Conservation (phyloP, 2,329 filamentous ascomycete species). For the Chaetomium globosum region DNA sequence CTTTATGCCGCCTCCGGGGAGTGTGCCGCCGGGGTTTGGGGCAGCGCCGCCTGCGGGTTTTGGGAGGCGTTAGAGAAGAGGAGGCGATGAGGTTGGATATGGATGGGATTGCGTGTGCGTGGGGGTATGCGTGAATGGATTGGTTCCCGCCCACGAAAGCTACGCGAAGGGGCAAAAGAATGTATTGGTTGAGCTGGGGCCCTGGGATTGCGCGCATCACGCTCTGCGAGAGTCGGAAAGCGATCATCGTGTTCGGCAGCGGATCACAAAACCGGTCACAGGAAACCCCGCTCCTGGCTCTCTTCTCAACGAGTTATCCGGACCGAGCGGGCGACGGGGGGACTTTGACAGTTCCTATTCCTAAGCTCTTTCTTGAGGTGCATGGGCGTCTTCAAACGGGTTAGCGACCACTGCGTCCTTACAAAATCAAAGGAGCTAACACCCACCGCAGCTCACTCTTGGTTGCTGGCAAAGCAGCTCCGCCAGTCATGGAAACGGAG, state of each 20-base stretch:
- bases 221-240: not conserved
- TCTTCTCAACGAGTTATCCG: not conserved
- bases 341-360: not conserved
- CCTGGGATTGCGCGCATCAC: not conserved
- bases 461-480: too few relatives aligned
- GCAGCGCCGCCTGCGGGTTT: constrained; percentile 38
- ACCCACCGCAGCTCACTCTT: too few relatives aligned
- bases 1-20: constrained; percentile 7
- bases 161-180: not conserved
- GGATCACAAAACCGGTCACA: not conserved
- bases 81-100: too few relatives aligned
- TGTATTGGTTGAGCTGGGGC: not conserved
- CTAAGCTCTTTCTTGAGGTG: not conserved
- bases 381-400: not conserved
- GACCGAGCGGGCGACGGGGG: too few relatives aligned
- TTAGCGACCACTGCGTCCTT: not conserved
- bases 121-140: not conserved
- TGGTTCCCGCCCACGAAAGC: not conserved
- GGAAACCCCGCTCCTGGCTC: not conserved
- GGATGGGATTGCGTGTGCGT: not conserved
- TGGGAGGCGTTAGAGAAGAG: constrained; percentile 33
- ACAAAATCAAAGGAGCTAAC: not conserved
- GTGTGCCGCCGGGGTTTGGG: constrained; percentile 36
- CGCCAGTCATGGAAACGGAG: not conserved
- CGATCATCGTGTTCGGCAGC: not conserved